A percentile compares a stretch with the other conserved stretches of the same genome.
These are phyloP conservation scores for Trichosanthes truncata DNA, from an alignment of 306 rosid species.

Conservation along the genomic window DNA sequence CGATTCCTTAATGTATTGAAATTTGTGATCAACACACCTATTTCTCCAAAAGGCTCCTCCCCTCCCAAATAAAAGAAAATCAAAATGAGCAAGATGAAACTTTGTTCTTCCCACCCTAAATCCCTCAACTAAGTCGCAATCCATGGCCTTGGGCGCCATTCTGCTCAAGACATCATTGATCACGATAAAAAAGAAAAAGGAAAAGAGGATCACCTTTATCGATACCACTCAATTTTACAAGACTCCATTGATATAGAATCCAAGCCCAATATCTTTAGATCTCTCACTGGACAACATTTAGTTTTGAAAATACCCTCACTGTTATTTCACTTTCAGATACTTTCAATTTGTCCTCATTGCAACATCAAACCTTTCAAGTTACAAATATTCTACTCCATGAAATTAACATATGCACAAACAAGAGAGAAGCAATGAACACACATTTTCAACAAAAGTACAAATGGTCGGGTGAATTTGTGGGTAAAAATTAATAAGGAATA, in stretches of 20 bases:
- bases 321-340: not conserved
- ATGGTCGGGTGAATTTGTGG: no score
- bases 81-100: not conserved
- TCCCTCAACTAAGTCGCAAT: not conserved
- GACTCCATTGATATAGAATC: not conserved
- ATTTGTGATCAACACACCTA: no score
- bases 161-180: not conserved
- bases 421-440: not conserved
- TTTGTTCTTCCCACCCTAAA: not conserved
- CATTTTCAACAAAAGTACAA: no score
- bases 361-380: not conserved
- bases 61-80: not conserved
- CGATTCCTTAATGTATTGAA: no score
- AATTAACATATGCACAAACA: not conserved
- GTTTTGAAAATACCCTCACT: not conserved
- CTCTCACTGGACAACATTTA: not conserved
- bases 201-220: not conserved
- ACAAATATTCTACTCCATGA: not conserved
- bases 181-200: not conserved
- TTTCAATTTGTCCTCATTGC: not conserved
- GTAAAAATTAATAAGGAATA: no score
- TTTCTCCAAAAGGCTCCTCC: not conserved
- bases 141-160: not conserved
- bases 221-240: not conserved
- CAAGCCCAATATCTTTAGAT: not conserved